Percentiles rank a stretch among this genome's conserved stretches.
Evolutionary conservation across 2,329 filamentous ascomycete genomes (phyloP).

Genomic region (Aspergillus sp.): DNA sequence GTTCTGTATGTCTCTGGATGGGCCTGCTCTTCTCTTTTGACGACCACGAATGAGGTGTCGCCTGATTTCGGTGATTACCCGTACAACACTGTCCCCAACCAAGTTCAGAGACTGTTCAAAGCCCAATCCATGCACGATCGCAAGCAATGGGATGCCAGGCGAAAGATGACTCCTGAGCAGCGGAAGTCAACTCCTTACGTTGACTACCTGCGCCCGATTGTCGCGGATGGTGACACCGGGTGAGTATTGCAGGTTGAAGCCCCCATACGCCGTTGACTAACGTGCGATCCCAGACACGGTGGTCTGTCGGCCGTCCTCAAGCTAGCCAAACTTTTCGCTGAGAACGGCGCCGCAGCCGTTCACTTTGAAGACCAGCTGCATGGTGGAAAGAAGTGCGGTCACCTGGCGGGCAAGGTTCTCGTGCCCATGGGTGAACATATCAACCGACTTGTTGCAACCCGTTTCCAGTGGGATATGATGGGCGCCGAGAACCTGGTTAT

Average conservation of each 20-base stretch:
- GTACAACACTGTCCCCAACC: conserved; percentile 98
- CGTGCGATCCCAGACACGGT: conserved; percentile 62
- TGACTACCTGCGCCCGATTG: conserved; percentile 91
- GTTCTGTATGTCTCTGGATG: conserved; percentile 95
- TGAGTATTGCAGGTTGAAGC: conserved; percentile 24
- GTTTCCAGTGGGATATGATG: conserved; percentile 99
- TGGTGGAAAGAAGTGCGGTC: conserved; percentile 97
- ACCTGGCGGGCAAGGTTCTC: conserved; percentile 92
- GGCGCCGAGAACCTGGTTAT: conserved; percentile 92
- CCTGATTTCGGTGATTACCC: conserved; percentile 98
- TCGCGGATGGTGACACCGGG: conserved; percentile 94
- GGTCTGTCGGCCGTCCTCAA: conserved; percentile 91
- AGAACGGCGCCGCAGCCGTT: conserved; percentile 92
- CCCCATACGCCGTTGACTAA: background rate
- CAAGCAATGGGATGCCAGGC: conserved; percentile 84
- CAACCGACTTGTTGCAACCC: conserved; percentile 84
- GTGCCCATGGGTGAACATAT: conserved; percentile 95
- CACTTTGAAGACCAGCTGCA: conserved; percentile 98
- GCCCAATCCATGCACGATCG: conserved; percentile 96
- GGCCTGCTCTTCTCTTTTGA: conserved; percentile 93
- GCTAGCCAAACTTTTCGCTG: conserved; percentile 93
- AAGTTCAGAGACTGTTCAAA: conserved; percentile 93
- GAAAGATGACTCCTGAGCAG: conserved; percentile 73
- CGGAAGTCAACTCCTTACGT: conserved; percentile 75
- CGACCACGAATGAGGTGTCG: conserved; percentile 93